Evolutionary conservation across 1,284 basidiomycete genomes (phyloP).

Genomic region (Leccinum fallax): DNA sequence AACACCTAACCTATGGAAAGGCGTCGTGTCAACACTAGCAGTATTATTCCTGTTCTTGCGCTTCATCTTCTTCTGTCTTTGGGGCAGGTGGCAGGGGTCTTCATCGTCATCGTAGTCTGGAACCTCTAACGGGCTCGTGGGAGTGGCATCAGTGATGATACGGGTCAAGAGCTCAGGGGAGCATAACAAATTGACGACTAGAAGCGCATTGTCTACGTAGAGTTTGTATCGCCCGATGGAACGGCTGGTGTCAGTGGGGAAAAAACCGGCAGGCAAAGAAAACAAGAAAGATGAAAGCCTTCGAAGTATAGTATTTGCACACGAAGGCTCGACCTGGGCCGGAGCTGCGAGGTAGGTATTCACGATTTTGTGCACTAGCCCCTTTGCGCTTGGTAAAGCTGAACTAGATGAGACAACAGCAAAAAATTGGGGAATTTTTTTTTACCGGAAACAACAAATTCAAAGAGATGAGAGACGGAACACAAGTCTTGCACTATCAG

Average conservation of each 20-base stretch:
- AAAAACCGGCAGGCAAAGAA: slow-evolving; percentile 21
- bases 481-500: slow-evolving; percentile 36
- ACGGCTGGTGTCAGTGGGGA: slow-evolving; percentile 11
- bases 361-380: slow-evolving; percentile 23
- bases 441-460: slow-evolving; percentile 33
- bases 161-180: slow-evolving; percentile 14
- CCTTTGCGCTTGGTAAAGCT: slow-evolving; percentile 19
- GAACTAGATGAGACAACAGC: not conserved
- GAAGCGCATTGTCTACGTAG: slow-evolving; percentile 24
- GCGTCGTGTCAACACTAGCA: slow-evolving; percentile 24
- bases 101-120: slow-evolving; percentile 7
- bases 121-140: not conserved
- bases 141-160: not conserved
- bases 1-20: slow-evolving; percentile 30
- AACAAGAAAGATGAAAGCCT: slow-evolving; percentile 23
- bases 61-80: slow-evolving; percentile 25
- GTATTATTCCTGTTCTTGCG: slow-evolving; percentile 11
- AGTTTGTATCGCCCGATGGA: slow-evolving; percentile 19
- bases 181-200: slow-evolving; percentile 18
- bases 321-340: slow-evolving; percentile 15
- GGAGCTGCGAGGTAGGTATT: slow-evolving; percentile 24
- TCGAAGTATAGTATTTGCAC: slow-evolving; percentile 17
- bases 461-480: slow-evolving; percentile 28
- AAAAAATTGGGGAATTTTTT: not conserved
- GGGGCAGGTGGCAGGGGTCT: not conserved